phyloP scores from a whole-genome alignment of 2,329 filamentous ascomycete species.

The Neopestalotiopsis sp. region DNA sequence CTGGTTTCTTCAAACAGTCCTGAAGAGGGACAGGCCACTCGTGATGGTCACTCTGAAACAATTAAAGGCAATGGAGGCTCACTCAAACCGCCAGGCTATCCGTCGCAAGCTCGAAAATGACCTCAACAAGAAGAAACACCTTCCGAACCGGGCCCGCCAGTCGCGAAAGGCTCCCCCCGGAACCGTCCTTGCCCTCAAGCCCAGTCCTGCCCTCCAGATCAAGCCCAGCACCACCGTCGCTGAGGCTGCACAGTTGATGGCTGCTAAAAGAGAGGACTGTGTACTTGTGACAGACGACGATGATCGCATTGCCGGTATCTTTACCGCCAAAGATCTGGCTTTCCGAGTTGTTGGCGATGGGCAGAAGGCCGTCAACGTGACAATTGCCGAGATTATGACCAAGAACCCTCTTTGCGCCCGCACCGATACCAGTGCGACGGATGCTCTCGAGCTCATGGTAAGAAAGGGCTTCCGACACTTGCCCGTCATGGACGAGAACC shows the following conservation, averaged over 20 bases:
- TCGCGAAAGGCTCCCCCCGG: slow-evolving; percentile 94
- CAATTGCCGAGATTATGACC: slow-evolving; percentile 99
- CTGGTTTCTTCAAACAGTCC: background rate
- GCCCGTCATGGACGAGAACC: slow-evolving; percentile 99
- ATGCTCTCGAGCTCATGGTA: slow-evolving; percentile 97
- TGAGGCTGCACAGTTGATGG: slow-evolving; percentile 98
- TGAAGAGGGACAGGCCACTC: slow-evolving; percentile 7
- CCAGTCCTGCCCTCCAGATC: slow-evolving; percentile 95
- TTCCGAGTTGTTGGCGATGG: slow-evolving; percentile 95
- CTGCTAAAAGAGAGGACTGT: slow-evolving; percentile 96
- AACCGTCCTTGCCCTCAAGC: slow-evolving; percentile 93
- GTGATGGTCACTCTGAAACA: slow-evolving; percentile 7
- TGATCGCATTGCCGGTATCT: slow-evolving; percentile 97
- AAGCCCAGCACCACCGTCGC: slow-evolving; percentile 93
- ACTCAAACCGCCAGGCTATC: slow-evolving; percentile 72
- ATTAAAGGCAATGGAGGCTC: slow-evolving; percentile 34
- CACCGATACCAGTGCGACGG: slow-evolving; percentile 96
- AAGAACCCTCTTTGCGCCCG: slow-evolving; percentile 98
- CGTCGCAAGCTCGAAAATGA: slow-evolving; percentile 96
- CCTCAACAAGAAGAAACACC: slow-evolving; percentile 95
- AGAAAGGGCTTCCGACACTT: slow-evolving; percentile 96
- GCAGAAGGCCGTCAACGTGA: slow-evolving; percentile 85
- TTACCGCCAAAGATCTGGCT: slow-evolving; percentile 97
- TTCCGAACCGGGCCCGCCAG: slow-evolving; percentile 77
- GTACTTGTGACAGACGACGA: slow-evolving; percentile 98